Base-by-base conservation (phyloP, 2,329 filamentous ascomycete species). In the Hirsutella rhossiliensis region DNA sequence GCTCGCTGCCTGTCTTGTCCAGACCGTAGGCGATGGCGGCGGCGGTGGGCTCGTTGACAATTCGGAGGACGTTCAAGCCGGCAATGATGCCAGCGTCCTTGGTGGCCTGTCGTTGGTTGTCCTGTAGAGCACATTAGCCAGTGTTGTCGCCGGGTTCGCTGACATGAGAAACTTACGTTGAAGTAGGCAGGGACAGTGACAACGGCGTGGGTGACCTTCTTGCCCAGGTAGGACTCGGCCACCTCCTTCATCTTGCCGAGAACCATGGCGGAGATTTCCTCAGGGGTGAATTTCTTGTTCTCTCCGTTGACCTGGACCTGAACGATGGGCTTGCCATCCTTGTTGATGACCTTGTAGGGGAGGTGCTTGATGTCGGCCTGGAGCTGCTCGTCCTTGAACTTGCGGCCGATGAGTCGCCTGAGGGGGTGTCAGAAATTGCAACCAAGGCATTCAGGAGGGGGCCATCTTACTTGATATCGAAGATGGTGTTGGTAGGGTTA, bases 291-390 rank as follows among this genome's bases (percentile, higher is more conserved):
- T 52, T 71, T 75, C 72, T 83, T 87, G 56, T 77, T 65, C 50
- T 71, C 56, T 45, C 79, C 76, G 61, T 70, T 62, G 54, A 86
- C 80, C 46, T 84, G 66, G 56, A 90, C 84, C 63, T 84, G 76
- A 62, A 98, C 81, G 54, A 81, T 71, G 52, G 92, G 92, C 75
- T 96, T 95, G 64, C 82, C 88, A 67, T 84, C 80, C 75, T 92
- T 89, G 75, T 84, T 77, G 61, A 87, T 63, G 49, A 98, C 85
- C 72, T 87, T 87, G 84, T 90, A 98, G 60, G 92, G 90, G 78
- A 95, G 96, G 76, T 96, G 86, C 85, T 98, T 97, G 63, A 92
- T 78, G 63, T 98, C 92, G 62, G 73, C 76, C 73, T 96, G 89
- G 54, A 96, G 82, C 52, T 94, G 86, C 72, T 83, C 85, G 64